These are phyloP conservation scores for Verbena officinalis DNA, from an alignment of 257 asterid species.

Conservation along the genomic window DNA sequence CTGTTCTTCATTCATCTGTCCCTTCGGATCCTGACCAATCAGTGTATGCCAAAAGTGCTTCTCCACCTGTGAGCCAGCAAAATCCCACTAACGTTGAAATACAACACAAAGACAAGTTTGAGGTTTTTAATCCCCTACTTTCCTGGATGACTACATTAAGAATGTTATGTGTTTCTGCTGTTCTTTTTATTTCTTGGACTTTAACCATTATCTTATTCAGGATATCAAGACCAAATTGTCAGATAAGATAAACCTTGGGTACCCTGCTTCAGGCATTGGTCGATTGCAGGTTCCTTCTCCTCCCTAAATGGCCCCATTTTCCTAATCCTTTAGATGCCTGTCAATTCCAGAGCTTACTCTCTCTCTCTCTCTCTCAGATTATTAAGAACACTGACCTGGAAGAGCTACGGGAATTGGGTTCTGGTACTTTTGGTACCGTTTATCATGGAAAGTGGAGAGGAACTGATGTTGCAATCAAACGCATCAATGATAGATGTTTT, in stretches of 20 bases:
- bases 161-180: neutral
- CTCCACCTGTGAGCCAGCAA: conserved; percentile 49
- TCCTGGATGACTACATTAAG: neutral
- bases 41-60: conserved; percentile 37
- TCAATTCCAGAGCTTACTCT: conserved; percentile 4
- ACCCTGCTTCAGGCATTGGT: conserved; percentile 78
- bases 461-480: conserved; percentile 94
- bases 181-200: conserved; percentile 14
- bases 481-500: conserved; percentile 92
- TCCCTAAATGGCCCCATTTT: neutral
- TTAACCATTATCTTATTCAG: conserved; percentile 44
- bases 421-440: conserved; percentile 99
- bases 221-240: conserved; percentile 61
- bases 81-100: conserved; percentile 49
- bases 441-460: conserved; percentile 99
- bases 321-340: conserved; percentile 13
- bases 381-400: conserved; percentile 89
- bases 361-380: conserved; percentile 46
- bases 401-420: conserved; percentile 93
- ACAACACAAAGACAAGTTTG: conserved; percentile 52
- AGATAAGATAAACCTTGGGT: conserved; percentile 65
- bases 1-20: conserved; percentile 70
- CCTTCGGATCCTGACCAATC: conserved; percentile 57
- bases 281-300: conserved; percentile 72
- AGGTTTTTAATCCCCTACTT: conserved; percentile 54